These are phyloP conservation scores for Extremus antarcticus DNA, from an alignment of 495 filamentous ascomycete genomes.

Conservation along the genomic window DNA sequence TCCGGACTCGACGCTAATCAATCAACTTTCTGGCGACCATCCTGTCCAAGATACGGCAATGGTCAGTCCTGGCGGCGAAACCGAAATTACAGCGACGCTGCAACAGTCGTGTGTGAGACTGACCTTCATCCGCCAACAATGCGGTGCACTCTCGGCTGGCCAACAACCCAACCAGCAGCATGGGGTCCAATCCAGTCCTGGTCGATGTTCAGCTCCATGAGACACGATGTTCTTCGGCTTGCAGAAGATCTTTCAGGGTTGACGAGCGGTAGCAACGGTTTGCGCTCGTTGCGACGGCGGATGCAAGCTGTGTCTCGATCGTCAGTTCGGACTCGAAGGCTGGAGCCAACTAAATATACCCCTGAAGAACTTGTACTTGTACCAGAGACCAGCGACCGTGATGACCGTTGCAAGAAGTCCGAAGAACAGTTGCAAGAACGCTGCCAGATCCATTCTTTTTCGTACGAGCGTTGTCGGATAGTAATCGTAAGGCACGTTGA, in stretches of 20 bases:
- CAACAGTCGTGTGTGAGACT: too few species aligned
- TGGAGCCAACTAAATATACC: too few species aligned
- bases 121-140: neutral
- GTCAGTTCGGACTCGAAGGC: neutral
- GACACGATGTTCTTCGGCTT: neutral
- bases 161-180: neutral
- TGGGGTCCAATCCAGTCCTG: neutral
- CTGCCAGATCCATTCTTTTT: constrained; percentile 3
- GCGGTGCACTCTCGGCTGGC: neutral
- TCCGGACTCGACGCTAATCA: too few species aligned
- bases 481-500: too few species aligned
- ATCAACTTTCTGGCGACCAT: too few species aligned
- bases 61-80: too few species aligned
- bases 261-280: neutral
- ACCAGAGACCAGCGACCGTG: neutral
- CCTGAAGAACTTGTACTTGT: neutral
- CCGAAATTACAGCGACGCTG: too few species aligned
- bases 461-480: too few species aligned
- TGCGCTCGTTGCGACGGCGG: neutral
- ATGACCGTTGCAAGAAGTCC: neutral
- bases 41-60: too few species aligned
- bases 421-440: constrained; percentile 2
- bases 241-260: neutral
- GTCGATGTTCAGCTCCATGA: neutral
- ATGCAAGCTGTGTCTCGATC: neutral